phyloP scores from a whole-genome alignment of 192 early-diverging fungal genomes.

The Podila epigama region DNA sequence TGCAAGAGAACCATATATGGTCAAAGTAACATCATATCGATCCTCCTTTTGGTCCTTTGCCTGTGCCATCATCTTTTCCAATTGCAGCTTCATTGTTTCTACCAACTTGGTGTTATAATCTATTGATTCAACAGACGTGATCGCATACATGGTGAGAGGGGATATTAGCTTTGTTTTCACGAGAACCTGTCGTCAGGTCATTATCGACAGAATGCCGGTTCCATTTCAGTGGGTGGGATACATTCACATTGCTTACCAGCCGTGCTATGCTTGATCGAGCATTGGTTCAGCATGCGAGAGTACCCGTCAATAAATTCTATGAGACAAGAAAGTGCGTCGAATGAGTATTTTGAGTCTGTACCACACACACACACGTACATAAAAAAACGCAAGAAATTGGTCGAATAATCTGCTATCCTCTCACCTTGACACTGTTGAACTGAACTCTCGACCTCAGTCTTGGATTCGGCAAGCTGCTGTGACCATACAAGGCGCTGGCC shows the following conservation, averaged over 20 bases:
- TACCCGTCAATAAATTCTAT: conserved; percentile 28
- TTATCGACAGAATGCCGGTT: no score
- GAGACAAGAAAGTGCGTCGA: no score
- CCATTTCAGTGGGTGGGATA: background rate
- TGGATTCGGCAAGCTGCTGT: conserved; percentile 28
- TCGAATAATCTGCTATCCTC: background rate
- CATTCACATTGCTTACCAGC: conserved; percentile 1
- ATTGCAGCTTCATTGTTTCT: conserved; percentile 20
- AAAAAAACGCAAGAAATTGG: background rate
- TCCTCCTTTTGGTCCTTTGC: conserved; percentile 26
- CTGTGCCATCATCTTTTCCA: conserved; percentile 15
- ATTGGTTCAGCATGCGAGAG: conserved; percentile 8
- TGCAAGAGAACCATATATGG: conserved; percentile 29
- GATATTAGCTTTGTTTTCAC: no score
- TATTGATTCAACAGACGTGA: background rate
- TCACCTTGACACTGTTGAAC: conserved; percentile 20
- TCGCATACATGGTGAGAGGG: background rate
- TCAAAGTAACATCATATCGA: conserved; percentile 23
- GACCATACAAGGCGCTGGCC: conserved; percentile 44
- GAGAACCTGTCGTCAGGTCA: no score
- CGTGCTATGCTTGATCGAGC: conserved; percentile 8
- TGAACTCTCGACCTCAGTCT: conserved; percentile 9
- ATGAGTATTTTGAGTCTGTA: background rate
- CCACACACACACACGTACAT: background rate
- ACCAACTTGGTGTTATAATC: conserved; percentile 17